phyloP scores from a whole-genome alignment of 2,329 filamentous ascomycete species.

The Laburnicola sp. region DNA sequence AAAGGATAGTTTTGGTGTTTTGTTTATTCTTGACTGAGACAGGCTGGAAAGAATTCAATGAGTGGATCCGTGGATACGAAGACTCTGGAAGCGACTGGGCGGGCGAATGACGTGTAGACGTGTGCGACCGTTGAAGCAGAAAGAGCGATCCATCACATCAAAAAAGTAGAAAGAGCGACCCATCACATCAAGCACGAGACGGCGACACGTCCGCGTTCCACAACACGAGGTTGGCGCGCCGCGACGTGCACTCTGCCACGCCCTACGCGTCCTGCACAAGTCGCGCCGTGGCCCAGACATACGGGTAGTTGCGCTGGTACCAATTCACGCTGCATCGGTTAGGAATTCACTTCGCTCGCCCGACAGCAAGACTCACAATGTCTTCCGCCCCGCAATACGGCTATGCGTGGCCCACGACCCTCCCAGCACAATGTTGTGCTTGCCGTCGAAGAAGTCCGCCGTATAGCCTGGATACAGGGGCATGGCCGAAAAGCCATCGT shows the following conservation, averaged over 20 bases:
- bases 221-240: too few species aligned
- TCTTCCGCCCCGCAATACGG: constrained; percentile 82
- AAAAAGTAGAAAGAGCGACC: neutral
- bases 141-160: too few species aligned
- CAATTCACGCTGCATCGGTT: constrained; percentile 74
- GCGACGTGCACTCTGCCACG: too few species aligned
- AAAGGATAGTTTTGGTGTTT: too few species aligned
- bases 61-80: too few species aligned
- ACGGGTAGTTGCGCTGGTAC: constrained; percentile 96
- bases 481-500: constrained; percentile 86
- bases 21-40: too few species aligned
- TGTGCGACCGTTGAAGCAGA: too few species aligned
- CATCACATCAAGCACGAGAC: too few species aligned
- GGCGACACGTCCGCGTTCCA: too few species aligned
- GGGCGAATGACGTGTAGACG: too few species aligned
- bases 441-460: constrained; percentile 95
- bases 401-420: constrained; percentile 97
- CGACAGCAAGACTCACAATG: constrained; percentile 68
- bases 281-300: constrained; percentile 46
- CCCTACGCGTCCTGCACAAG: constrained; percentile 71
- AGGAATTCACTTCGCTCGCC: constrained; percentile 6
- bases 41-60: too few species aligned
- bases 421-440: constrained; percentile 91
- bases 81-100: too few species aligned
- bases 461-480: constrained; percentile 87